Evolutionary conservation across 495 filamentous ascomycete species (phyloP).

Genomic region (Rhizodiscina lignyota): DNA sequence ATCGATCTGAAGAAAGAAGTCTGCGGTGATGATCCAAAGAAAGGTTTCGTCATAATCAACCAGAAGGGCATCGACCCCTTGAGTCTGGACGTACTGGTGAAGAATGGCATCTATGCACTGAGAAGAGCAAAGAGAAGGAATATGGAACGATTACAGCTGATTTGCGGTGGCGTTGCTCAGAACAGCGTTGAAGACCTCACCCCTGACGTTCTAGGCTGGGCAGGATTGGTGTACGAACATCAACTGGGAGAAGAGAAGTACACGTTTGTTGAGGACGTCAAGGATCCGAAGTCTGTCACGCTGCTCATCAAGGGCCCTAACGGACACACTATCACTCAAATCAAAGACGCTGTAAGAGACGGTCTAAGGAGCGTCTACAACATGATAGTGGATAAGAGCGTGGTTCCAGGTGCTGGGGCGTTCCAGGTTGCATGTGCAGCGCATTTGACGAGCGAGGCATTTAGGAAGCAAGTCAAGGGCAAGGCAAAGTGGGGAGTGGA

Average conservation of each 20-base stretch:
- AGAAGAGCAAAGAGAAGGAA: conserved; percentile 91
- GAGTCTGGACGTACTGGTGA: conserved; percentile 84
- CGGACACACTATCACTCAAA: conserved; percentile 85
- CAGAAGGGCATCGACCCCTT: conserved; percentile 98
- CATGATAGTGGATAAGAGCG: conserved; percentile 91
- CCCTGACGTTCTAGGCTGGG: conserved; percentile 87
- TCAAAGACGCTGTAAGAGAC: conserved; percentile 94
- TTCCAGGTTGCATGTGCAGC: conserved; percentile 90
- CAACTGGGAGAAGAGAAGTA: conserved; percentile 97
- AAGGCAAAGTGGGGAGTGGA: conserved; percentile 91
- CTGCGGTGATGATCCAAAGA: conserved; percentile 85
- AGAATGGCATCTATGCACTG: conserved; percentile 93
- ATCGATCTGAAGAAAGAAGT: conserved; percentile 97
- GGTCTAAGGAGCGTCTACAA: conserved; percentile 93
- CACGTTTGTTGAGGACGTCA: conserved; percentile 96
- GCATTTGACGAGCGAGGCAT: conserved; percentile 70
- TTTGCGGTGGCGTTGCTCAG: conserved; percentile 79
- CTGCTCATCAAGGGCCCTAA: conserved; percentile 97
- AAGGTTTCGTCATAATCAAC: conserved; percentile 95
- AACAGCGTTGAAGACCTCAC: conserved; percentile 91
- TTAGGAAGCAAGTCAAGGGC: conserved; percentile 79
- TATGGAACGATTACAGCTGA: conserved; percentile 92
- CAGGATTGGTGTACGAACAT: conserved; percentile 91
- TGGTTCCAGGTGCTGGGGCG: conserved; percentile 86
- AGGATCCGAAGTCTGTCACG: conserved; percentile 97